Evolutionary conservation across 2,329 filamentous ascomycete genomes (phyloP), one percentile per base, ranked within the genome.

Genomic region (Fusarium redolens): DNA sequence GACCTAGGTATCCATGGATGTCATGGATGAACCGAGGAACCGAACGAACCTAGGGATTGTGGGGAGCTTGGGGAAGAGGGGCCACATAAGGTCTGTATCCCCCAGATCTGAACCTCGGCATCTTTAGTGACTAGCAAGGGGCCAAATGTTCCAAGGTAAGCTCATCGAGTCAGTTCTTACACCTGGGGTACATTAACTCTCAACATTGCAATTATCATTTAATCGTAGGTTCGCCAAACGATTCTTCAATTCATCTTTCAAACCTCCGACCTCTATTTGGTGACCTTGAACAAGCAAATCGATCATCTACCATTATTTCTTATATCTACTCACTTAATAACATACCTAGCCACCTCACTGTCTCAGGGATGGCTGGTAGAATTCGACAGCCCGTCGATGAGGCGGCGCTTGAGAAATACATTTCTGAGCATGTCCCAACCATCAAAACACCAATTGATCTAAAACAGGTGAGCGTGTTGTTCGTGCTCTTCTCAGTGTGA

Each of bases 331-430:
- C 18, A 22, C 9, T 38, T 25, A 33, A 38, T 20, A 41, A 30
- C n/a, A 17, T 18, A 28, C 7, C 28, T 28, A 54, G 48, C 28
- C 52, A 69, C 18, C 12, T 45, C 18, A 33, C 25, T 30, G 33
- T 50, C 33, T 10, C 40, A n/a, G 25, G 35, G 50, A 92, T 98
- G 96, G 96, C 96, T 59, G 96, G 96, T 77, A 87, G 88, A 72
- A 91, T 99, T 65, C 91, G 96, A 81, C 96, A 99, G 81, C 93
- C 94, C 47, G 97, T 99, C 80, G 93, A 98, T 80, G 84, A 96
- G 77, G 84, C 88, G 78, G 90, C 93, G 20, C 86, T 99, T 61
- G 92, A 96, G 85, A 88, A 86, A 72, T 99, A 95, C 83, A 88
- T 99, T 74, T 84, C 88, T 61, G 83, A 89, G 69, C 88, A 95